A percentile compares a stretch with the other conserved stretches of the same genome.
Conservation (phyloP, 2,329 filamentous ascomycete species). For the Myriosclerotinia scirpicola region DNA sequence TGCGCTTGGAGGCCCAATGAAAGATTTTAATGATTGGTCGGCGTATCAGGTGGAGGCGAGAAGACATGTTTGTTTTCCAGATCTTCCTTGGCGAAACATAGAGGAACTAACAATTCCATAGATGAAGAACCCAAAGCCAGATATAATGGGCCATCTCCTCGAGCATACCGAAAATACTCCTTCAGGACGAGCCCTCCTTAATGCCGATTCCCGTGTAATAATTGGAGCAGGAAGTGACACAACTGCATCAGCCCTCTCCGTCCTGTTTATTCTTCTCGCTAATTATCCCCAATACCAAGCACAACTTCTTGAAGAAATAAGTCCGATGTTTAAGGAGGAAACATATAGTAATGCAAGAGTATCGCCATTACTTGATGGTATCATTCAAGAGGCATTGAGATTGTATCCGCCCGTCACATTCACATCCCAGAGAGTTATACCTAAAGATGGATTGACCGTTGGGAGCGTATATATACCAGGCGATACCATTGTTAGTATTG, state of each 20-base stretch:
- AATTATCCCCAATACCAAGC: slow-evolving; percentile 23
- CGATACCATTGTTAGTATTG: slow-evolving; percentile 23
- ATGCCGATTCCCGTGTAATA: slow-evolving; percentile 35
- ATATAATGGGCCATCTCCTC: slow-evolving; percentile 29
- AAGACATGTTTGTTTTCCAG: slow-evolving; percentile 23
- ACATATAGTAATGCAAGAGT: slow-evolving; percentile 24
- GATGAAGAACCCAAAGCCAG: slow-evolving; percentile 25
- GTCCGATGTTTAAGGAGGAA: slow-evolving; percentile 15
- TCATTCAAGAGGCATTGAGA: slow-evolving; percentile 31
- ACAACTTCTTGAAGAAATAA: slow-evolving; percentile 28
- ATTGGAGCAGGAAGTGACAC: slow-evolving; percentile 47
- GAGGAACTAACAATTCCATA: neutral
- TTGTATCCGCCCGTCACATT: slow-evolving; percentile 27
- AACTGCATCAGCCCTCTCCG: slow-evolving; percentile 44
- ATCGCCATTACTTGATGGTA: slow-evolving; percentile 2
- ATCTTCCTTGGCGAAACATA: too few relatives aligned
- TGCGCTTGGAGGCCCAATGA: slow-evolving; percentile 16
- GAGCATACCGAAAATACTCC: slow-evolving; percentile 24
- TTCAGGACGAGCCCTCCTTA: slow-evolving; percentile 20
- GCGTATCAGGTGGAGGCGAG: slow-evolving; percentile 25
- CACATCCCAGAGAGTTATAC: slow-evolving; percentile 25
- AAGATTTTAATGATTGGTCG: slow-evolving; percentile 25
- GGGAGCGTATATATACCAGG: slow-evolving; percentile 6
- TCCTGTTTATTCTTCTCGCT: slow-evolving; percentile 43
- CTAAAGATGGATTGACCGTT: neutral